These are phyloP conservation scores for Penicillium paxilli DNA, from an alignment of 495 filamentous ascomycete species.

Conservation along the genomic window DNA sequence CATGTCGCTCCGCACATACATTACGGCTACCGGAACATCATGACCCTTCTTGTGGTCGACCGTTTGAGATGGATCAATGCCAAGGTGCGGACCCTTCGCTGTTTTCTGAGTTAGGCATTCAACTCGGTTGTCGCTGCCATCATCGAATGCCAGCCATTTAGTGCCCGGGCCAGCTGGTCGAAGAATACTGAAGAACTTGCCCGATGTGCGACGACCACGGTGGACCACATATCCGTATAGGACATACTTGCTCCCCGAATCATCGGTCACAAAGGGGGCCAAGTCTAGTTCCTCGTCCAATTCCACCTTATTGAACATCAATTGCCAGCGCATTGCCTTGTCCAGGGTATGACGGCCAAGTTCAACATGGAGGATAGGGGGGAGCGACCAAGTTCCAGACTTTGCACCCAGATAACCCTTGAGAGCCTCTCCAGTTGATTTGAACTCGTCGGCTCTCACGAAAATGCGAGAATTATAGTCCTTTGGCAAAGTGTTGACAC, in stretches of 20 bases:
- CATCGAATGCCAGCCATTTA: conserved; percentile 61
- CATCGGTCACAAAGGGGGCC: conserved; percentile 32
- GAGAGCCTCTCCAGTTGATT: conserved; percentile 34
- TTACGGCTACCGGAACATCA: conserved; percentile 56
- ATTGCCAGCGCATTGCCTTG: conserved; percentile 52
- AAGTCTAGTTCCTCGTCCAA: conserved; percentile 56
- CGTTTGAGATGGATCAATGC: conserved; percentile 38
- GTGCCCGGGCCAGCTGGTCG: conserved; percentile 56
- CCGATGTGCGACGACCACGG: conserved; percentile 58
- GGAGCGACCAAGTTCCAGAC: conserved; percentile 42
- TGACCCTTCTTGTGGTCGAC: conserved; percentile 50
- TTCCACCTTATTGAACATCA: conserved; percentile 56
- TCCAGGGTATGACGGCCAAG: conserved; percentile 59
- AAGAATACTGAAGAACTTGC: conserved; percentile 61
- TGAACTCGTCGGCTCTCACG: conserved; percentile 36
- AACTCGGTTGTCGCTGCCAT: conserved; percentile 55
- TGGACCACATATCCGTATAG: conserved; percentile 66
- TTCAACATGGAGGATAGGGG: conserved; percentile 57
- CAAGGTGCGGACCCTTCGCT: conserved; percentile 55
- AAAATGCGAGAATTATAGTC: conserved; percentile 44
- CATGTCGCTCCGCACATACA: conserved; percentile 60
- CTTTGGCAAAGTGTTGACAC: conserved; percentile 34
- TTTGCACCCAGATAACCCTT: conserved; percentile 31
- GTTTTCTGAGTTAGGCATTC: conserved; percentile 58
- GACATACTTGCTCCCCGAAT: conserved; percentile 46